Percentiles rank a stretch among this genome's conserved stretches.
Conservation (phyloP, 768 basidiomycete species). For the Leccinum uliginosum region DNA sequence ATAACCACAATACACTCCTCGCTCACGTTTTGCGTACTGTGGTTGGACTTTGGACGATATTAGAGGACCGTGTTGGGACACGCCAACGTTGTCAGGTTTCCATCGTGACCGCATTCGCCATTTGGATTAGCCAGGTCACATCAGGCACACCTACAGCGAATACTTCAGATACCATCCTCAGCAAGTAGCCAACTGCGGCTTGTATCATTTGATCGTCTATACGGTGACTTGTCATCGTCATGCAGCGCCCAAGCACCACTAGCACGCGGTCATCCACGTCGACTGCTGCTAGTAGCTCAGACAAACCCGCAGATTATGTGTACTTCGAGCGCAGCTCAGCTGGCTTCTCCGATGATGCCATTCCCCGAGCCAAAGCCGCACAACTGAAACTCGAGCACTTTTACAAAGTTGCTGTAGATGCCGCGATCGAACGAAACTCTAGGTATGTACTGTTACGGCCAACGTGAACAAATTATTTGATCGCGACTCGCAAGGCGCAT, state of each 20-base stretch:
- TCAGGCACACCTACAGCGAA: background rate
- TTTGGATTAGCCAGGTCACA: background rate
- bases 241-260: constrained; percentile 29
- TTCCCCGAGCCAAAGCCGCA: constrained; percentile 82
- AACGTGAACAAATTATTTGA: constrained; percentile 1
- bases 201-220: background rate
- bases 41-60: background rate
- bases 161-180: background rate
- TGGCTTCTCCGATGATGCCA: constrained; percentile 75
- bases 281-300: constrained; percentile 18
- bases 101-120: constrained; percentile 15
- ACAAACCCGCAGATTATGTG: constrained; percentile 69
- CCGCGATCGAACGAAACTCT: constrained; percentile 89
- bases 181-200: background rate
- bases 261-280: constrained; percentile 26
- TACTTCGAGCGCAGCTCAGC: constrained; percentile 82
- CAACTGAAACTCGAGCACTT: constrained; percentile 95
- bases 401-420: constrained; percentile 95
- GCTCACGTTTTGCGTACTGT: background rate
- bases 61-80: background rate
- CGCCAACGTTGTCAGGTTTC: constrained; percentile 4
- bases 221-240: constrained; percentile 3
- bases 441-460: constrained; percentile 47
- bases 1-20: background rate
- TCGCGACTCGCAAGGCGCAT: constrained; percentile 56